A percentile compares a stretch with the other conserved stretches of the same genome.
These are phyloP conservation scores for Salvia sclarea DNA, from an alignment of 305 asterid species.

Conservation along the genomic window DNA sequence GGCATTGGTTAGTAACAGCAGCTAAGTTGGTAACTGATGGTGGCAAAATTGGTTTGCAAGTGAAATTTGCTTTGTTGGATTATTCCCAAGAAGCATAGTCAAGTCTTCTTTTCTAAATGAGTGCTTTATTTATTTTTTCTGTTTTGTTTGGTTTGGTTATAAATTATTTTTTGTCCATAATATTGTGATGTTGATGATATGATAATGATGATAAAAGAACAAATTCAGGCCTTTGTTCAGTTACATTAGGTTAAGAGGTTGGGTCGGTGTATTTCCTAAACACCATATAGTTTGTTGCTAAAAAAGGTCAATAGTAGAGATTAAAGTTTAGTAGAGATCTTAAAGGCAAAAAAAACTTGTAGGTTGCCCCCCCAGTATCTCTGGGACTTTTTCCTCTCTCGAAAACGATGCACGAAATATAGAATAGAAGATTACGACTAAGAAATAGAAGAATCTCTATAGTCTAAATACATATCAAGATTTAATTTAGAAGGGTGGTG, in stretches of 20 bases:
- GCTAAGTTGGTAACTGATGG: constrained; percentile 79
- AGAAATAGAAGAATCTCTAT: too few species aligned
- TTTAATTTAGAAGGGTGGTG: too few species aligned
- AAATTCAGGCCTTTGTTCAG: constrained; percentile 9
- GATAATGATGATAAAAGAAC: not conserved
- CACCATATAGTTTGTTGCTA: not conserved
- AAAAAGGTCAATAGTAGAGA: too few species aligned
- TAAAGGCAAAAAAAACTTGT: too few species aligned
- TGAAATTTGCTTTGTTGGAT: constrained; percentile 84
- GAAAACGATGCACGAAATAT: too few species aligned
- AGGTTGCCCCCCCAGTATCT: too few species aligned
- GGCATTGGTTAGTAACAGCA: constrained; percentile 97
- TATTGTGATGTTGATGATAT: not conserved
- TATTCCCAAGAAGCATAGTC: constrained; percentile 48
- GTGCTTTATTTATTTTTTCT: not conserved
- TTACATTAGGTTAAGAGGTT: not conserved
- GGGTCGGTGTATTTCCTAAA: not conserved
- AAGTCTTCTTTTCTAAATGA: constrained; percentile 43
- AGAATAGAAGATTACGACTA: too few species aligned
- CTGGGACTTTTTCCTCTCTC: too few species aligned
- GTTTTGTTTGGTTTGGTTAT: not conserved
- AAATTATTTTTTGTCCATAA: constrained; percentile 17
- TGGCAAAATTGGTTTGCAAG: constrained; percentile 91
- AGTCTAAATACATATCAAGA: too few species aligned
- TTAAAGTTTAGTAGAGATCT: too few species aligned